Conservation (phyloP, 495 filamentous ascomycete species). For the Chaetomium tenue region DNA sequence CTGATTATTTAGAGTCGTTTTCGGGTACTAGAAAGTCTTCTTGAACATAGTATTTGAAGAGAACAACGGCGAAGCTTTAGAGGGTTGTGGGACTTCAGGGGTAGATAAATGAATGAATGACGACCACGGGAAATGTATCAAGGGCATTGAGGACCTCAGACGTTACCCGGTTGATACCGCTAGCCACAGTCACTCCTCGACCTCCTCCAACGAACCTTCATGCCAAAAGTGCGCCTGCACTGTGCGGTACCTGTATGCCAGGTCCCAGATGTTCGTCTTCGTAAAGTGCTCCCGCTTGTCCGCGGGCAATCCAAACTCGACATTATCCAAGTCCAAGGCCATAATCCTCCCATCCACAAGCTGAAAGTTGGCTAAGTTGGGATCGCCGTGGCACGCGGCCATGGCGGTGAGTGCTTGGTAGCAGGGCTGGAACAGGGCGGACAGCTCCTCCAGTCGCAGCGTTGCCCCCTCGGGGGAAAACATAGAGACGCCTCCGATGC, state of each 20-base stretch:
- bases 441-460: conserved; percentile 19
- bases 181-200: too few species aligned
- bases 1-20: too few species aligned
- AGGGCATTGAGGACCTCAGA: too few species aligned
- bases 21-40: too few species aligned
- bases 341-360: conserved; percentile 17
- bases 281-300: neutral
- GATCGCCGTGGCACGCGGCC: conserved; percentile 12
- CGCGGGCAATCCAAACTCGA: conserved; percentile 4
- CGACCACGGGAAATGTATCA: too few species aligned
- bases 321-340: conserved; percentile 16
- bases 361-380: conserved; percentile 17
- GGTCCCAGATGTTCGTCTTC: neutral
- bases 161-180: too few species aligned
- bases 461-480: conserved; percentile 14
- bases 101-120: too few species aligned
- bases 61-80: too few species aligned
- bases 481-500: conserved; percentile 12
- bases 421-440: conserved; percentile 16
- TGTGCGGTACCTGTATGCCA: neutral
- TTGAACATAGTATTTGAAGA: too few species aligned
- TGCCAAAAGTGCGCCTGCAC: neutral
- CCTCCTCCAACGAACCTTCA: too few species aligned
- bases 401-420: conserved; percentile 17
- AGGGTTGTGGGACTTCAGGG: too few species aligned